phyloP scores from a whole-genome alignment of 2,329 filamentous ascomycete species.

The Colletotrichum musicola region DNA sequence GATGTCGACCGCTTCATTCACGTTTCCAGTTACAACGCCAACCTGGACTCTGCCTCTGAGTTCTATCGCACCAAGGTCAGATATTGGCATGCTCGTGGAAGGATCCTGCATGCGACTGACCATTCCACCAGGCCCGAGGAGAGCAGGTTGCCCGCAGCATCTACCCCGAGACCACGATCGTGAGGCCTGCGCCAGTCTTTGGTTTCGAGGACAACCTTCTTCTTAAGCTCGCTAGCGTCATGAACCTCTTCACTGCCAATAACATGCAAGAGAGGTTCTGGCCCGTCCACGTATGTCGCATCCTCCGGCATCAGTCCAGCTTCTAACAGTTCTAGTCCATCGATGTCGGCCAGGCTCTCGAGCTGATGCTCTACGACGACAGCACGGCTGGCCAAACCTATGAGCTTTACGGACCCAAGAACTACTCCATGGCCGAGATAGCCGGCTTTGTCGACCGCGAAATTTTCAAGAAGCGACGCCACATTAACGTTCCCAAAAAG shows the following conservation, averaged over 20 bases:
- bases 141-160: slow-evolving; percentile 88
- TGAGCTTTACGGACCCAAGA: slow-evolving; percentile 92
- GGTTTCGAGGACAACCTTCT: slow-evolving; percentile 95
- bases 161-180: slow-evolving; percentile 97
- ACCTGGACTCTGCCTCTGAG: slow-evolving; percentile 82
- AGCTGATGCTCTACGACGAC: slow-evolving; percentile 92
- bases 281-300: slow-evolving; percentile 82
- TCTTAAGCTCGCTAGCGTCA: slow-evolving; percentile 82
- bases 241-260: slow-evolving; percentile 90
- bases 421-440: slow-evolving; percentile 92
- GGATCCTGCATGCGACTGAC: slow-evolving; percentile 9
- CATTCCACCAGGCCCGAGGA: slow-evolving; percentile 71
- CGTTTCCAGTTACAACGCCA: slow-evolving; percentile 93
- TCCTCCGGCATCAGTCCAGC: background rate
- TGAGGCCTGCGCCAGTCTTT: slow-evolving; percentile 92
- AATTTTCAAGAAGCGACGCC: slow-evolving; percentile 88
- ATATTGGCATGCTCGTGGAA: background rate
- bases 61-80: slow-evolving; percentile 90
- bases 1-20: slow-evolving; percentile 97
- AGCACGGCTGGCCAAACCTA: slow-evolving; percentile 90
- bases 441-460: slow-evolving; percentile 90
- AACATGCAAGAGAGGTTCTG: slow-evolving; percentile 91
- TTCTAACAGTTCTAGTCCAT: slow-evolving; percentile 70
- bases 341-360: slow-evolving; percentile 89
- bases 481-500: slow-evolving; percentile 89